Evolutionary conservation across 495 filamentous ascomycete species (phyloP).

Genomic region (Penicillium cinerascens): DNA sequence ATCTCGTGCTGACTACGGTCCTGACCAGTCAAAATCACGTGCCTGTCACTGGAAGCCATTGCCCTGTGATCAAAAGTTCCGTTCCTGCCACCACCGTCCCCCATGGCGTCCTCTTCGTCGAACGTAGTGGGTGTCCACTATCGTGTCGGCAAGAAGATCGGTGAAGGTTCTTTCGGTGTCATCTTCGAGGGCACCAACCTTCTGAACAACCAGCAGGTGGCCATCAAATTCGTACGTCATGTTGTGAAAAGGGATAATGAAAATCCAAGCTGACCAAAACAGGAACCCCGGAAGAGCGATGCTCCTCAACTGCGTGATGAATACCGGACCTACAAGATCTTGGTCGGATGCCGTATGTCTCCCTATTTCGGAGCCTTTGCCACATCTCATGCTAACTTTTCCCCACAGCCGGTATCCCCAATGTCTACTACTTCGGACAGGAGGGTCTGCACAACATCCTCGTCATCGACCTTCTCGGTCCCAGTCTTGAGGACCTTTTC

Average conservation of each 20-base stretch:
- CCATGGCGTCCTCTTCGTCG: slow-evolving; percentile 90
- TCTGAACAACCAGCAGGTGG: slow-evolving; percentile 98
- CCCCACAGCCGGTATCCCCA: slow-evolving; percentile 86
- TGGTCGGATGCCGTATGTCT: slow-evolving; percentile 98
- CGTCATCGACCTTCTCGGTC: slow-evolving; percentile 95
- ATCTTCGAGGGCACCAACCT: slow-evolving; percentile 99
- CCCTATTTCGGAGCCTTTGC: neutral
- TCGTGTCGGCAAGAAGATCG: slow-evolving; percentile 98
- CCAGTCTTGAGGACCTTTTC: slow-evolving; percentile 95
- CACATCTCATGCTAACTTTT: neutral
- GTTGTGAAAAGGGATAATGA: neutral
- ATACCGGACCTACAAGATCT: slow-evolving; percentile 98
- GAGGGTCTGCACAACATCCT: slow-evolving; percentile 99
- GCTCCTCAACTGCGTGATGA: slow-evolving; percentile 97
- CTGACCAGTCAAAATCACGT: slow-evolving; percentile 28
- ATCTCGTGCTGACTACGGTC: slow-evolving; percentile 19
- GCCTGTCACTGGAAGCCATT: slow-evolving; percentile 26
- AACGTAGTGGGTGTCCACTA: slow-evolving; percentile 99
- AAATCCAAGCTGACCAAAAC: slow-evolving; percentile 12
- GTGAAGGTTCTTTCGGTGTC: slow-evolving; percentile 97
- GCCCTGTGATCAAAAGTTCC: slow-evolving; percentile 23
- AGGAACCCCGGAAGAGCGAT: slow-evolving; percentile 99
- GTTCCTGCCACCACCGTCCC: slow-evolving; percentile 11
- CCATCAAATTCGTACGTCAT: slow-evolving; percentile 94
- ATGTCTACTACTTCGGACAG: slow-evolving; percentile 99